These are phyloP conservation scores for Ophiostoma sp. DNA, from an alignment of 2,329 filamentous ascomycete genomes.

Conservation along the genomic window DNA sequence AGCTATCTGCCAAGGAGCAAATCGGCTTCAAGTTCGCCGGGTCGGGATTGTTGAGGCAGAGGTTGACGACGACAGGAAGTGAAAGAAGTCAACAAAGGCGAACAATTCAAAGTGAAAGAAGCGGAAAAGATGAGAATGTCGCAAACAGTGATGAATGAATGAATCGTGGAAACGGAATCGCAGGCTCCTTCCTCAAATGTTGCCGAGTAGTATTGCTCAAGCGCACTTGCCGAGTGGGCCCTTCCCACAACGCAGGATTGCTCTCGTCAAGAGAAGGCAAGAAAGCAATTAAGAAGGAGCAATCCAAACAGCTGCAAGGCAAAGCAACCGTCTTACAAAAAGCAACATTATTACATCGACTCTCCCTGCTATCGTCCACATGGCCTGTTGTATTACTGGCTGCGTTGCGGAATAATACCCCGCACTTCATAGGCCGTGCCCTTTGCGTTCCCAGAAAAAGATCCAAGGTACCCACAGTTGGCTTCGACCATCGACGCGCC, in stretches of 20 bases:
- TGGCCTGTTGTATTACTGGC: constrained; percentile 10
- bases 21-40: not conserved
- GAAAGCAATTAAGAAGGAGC: not conserved
- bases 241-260: not conserved
- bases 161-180: not conserved
- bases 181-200: not conserved
- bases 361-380: not conserved
- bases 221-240: constrained; percentile 12
- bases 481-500: not conserved
- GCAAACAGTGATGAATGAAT: not conserved
- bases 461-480: not conserved
- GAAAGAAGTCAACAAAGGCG: not conserved
- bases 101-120: not conserved
- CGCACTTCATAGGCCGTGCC: constrained; percentile 22
- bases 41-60: not conserved
- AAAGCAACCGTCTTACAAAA: not conserved
- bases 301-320: not conserved
- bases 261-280: not conserved
- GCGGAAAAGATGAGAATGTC: not conserved
- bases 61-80: not conserved
- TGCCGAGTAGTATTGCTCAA: not conserved
- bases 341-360: not conserved
- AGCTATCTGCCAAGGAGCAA: not conserved
- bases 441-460: not conserved
- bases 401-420: constrained; percentile 20